These are phyloP conservation scores for Aleurites moluccanus DNA, from an alignment of 441 rosid genomes.

Conservation along the genomic window DNA sequence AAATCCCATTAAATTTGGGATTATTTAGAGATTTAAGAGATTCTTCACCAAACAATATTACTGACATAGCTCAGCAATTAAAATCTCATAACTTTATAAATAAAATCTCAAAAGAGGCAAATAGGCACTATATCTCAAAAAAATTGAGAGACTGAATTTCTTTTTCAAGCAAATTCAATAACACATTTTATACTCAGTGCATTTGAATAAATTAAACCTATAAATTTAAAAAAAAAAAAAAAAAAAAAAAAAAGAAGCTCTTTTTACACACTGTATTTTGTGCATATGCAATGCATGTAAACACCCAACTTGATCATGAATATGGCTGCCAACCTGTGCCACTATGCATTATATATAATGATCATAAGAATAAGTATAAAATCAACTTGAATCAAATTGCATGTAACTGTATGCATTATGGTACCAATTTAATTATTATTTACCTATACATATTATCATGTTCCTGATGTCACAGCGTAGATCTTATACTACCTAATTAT, in stretches of 20 bases:
- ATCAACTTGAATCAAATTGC: background rate
- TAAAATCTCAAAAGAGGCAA: background rate
- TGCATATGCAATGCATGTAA: background rate
- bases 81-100: background rate
- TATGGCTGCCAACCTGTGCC: background rate
- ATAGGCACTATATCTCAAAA: background rate
- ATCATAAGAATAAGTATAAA: background rate
- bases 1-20: background rate
- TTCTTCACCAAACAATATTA: background rate
- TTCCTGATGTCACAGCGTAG: background rate
- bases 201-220: too few species aligned
- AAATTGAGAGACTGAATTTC: too few species aligned
- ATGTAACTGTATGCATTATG: background rate
- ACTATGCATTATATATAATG: background rate
- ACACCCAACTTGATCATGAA: background rate
- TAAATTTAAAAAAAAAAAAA: too few species aligned
- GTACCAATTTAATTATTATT: too few species aligned
- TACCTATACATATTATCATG: background rate
- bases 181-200: too few species aligned
- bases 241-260: too few species aligned
- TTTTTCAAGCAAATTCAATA: too few species aligned
- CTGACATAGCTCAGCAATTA: background rate
- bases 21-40: background rate
- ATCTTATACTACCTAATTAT: background rate
- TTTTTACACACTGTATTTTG: background rate